Evolutionary conservation across 306 rosid species (phyloP).

Genomic region (Pterocarpus santalinus): DNA sequence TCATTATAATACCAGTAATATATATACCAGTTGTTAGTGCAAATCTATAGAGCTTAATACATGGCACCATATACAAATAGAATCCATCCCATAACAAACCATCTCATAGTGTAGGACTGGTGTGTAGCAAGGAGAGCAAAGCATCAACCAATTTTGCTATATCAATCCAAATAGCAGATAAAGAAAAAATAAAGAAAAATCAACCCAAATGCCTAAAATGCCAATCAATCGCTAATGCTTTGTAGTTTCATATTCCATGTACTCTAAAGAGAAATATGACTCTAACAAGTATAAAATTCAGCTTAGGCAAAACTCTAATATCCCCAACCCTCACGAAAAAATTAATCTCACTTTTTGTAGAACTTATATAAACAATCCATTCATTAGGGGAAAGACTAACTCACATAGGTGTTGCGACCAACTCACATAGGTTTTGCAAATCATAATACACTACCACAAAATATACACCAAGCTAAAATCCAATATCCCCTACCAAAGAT

Average conservation of each 20-base stretch:
- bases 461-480: background rate
- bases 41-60: background rate
- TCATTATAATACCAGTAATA: background rate
- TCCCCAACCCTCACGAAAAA: background rate
- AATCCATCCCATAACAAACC: background rate
- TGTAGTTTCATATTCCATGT: background rate
- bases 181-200: background rate
- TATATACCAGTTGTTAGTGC: background rate
- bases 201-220: background rate
- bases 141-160: background rate
- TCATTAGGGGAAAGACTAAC: background rate
- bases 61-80: background rate
- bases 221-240: background rate
- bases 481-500: too few relatives aligned
- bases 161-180: background rate
- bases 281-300: background rate
- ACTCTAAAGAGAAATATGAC: background rate
- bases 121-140: background rate
- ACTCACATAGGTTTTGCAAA: too few relatives aligned
- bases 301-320: background rate
- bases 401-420: too few relatives aligned
- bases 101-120: background rate
- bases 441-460: background rate
- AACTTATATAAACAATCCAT: background rate
- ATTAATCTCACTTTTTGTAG: background rate